Conservation (phyloP, 352 stramenopile genomes). For the Phytophthora crassamura region DNA sequence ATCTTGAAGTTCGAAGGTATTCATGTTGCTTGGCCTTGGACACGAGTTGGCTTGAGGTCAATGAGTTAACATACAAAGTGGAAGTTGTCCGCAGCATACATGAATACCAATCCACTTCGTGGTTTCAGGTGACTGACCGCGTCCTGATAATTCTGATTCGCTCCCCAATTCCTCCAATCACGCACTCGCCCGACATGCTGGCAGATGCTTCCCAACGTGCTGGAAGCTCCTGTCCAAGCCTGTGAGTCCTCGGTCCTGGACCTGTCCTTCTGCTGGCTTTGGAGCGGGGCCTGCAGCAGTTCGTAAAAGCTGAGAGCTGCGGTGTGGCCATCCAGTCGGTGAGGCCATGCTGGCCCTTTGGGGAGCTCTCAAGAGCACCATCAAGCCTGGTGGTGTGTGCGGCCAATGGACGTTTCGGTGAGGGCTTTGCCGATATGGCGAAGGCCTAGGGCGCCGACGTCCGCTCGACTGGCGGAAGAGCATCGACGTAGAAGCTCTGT, state of each 20-base stretch:
- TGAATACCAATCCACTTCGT: too few relatives aligned
- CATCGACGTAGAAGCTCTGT: slow-evolving; percentile 42
- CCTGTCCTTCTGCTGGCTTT: slow-evolving; percentile 55
- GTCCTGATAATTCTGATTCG: slow-evolving; percentile 24
- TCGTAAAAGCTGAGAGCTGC: slow-evolving; percentile 43
- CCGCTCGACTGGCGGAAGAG: slow-evolving; percentile 48
- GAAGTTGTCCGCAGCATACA: too few relatives aligned
- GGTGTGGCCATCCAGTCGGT: slow-evolving; percentile 61
- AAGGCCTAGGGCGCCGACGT: slow-evolving; percentile 47
- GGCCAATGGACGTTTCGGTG: slow-evolving; percentile 55
- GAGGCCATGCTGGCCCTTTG: slow-evolving; percentile 64
- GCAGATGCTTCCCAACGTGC: slow-evolving; percentile 49
- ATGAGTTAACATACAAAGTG: too few relatives aligned
- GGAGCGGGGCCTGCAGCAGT: slow-evolving; percentile 38
- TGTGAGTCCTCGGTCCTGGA: slow-evolving; percentile 58
- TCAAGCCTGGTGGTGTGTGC: slow-evolving; percentile 52
- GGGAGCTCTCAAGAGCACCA: slow-evolving; percentile 57
- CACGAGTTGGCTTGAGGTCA: too few relatives aligned
- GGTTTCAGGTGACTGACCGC: too few relatives aligned
- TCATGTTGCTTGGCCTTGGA: too few relatives aligned
- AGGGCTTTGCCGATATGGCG: slow-evolving; percentile 60
- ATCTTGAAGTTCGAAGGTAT: too few relatives aligned
- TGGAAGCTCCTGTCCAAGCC: slow-evolving; percentile 35
- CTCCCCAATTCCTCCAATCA: slow-evolving; percentile 14
- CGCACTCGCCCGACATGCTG: slow-evolving; percentile 18